Evolutionary conservation across 176 grass and related monocot species (phyloP).

Genomic region (Oryza meyeriana): DNA sequence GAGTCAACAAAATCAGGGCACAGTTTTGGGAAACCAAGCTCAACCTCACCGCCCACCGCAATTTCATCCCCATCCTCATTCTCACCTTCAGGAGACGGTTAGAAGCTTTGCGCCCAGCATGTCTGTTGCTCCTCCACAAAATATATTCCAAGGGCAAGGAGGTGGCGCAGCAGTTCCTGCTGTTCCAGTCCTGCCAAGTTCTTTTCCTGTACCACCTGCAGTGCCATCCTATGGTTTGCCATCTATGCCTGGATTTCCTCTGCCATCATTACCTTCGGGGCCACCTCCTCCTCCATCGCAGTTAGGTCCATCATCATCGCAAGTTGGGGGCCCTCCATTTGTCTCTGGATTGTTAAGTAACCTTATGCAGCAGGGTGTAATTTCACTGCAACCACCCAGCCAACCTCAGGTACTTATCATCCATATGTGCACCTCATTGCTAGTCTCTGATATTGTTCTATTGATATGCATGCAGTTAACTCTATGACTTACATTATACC

Average conservation of each 20-base stretch:
- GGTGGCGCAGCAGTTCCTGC: constrained; percentile 29
- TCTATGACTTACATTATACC: constrained; percentile 16
- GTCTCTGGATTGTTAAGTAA: constrained; percentile 83
- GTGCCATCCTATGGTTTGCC: constrained; percentile 32
- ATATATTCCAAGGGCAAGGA: constrained; percentile 43
- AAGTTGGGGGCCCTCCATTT: constrained; percentile 40
- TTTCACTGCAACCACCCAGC: constrained; percentile 47
- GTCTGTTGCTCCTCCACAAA: constrained; percentile 19
- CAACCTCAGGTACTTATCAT: constrained; percentile 68
- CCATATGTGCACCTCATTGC: constrained; percentile 17
- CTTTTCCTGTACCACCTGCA: constrained; percentile 41
- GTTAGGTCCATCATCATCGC: constrained; percentile 49
- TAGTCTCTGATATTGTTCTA: constrained; percentile 21
- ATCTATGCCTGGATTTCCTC: constrained; percentile 29
- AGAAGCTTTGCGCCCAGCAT: constrained; percentile 38
- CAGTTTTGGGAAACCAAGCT: constrained; percentile 47
- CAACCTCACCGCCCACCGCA: constrained; percentile 26
- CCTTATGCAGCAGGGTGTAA: constrained; percentile 81
- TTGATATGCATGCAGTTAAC: constrained; percentile 15
- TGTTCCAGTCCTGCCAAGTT: constrained; percentile 41
- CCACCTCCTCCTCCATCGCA: constrained; percentile 51
- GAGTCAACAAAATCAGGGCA: constrained; percentile 47
- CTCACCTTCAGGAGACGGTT: constrained; percentile 33
- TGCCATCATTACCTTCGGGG: constrained; percentile 60
- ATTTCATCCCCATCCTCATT: constrained; percentile 35